Base-by-base conservation (phyloP, 805 yeast genomes). In the Isabelozyma rhagii region DNA sequence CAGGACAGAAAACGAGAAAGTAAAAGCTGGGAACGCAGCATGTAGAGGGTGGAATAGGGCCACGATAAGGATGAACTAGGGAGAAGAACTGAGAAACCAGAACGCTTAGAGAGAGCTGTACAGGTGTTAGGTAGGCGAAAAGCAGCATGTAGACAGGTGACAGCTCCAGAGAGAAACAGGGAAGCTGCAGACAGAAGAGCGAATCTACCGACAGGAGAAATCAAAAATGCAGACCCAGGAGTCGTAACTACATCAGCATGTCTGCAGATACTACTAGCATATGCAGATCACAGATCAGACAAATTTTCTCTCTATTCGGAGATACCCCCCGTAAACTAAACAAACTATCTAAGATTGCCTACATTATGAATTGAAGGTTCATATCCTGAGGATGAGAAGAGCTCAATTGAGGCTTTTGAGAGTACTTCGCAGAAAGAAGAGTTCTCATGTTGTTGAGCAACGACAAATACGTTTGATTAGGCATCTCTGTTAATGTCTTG, bases 371-470 rank as follows among this genome's bases (percentile, higher is more conserved):
- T 50, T 59, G 62, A 47, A 70, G 55, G 55, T 68, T 68, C 67
- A 68, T 64, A 52, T 70, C 75, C 47, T 64, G 69, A 1, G 75
- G 75, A 53, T 70, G 75, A 10, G 69, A 64, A 48, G 65, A 51
- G 58, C 73, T 69, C 58, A 70, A 63, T 57, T 70, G 75, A 21
- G 75, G 75, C 52, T 70, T 70, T 54, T 70, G 75, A 18, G 69
- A 58, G 51, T 70, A 70, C 53, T 69, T 70, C 21, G 52, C 55
- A 21, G 51, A 50, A 51, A 70, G 62, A 41, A 69, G 52, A 28
- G 60, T 51, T 52, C 75, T 64, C 74, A 69, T 70, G 47, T 67
- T 63, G 54, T 70, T 68, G 54, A 70, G 61, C 51, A 70, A 61
- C 10, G 70, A 60, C 55, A 70, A 59, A 50, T 66, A 70, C 15